Percentiles rank a stretch among this genome's conserved stretches.
phyloP scores from a whole-genome alignment of 768 basidiomycete species.

The Cyclocybe cylindracea region DNA sequence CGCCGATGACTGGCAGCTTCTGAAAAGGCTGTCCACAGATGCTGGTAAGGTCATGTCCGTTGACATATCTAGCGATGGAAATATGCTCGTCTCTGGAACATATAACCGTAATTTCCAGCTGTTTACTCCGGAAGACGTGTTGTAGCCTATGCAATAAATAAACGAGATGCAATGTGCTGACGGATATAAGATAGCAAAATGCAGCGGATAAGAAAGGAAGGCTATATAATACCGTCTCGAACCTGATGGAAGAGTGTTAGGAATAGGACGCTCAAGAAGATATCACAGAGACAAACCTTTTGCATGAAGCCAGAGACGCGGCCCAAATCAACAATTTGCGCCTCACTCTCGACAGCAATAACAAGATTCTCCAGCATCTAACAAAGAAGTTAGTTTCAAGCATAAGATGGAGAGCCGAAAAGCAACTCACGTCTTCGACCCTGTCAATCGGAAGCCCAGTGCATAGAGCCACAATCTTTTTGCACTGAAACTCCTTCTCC shows the following conservation, averaged over 20 bases:
- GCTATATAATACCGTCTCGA: conserved; percentile 61
- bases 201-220: conserved; percentile 3
- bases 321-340: conserved; percentile 78
- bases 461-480: conserved; percentile 88
- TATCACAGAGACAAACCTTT: conserved; percentile 50
- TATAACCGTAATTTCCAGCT: conserved; percentile 95
- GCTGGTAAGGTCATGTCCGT: conserved; percentile 99
- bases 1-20: conserved; percentile 96
- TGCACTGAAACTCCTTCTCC: conserved; percentile 90
- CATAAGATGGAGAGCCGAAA: neutral
- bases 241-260: conserved; percentile 35
- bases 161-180: conserved; percentile 15
- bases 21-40: conserved; percentile 87
- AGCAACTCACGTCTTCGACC: conserved; percentile 79
- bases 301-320: conserved; percentile 92
- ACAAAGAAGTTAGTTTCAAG: conserved; percentile 15
- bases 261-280: neutral
- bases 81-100: conserved; percentile 84
- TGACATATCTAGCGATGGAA: conserved; percentile 83
- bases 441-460: conserved; percentile 85
- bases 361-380: conserved; percentile 86
- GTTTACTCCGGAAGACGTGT: conserved; percentile 76
- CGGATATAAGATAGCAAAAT: conserved; percentile 9
- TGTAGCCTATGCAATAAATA: neutral
- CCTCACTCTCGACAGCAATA: conserved; percentile 86